These are phyloP conservation scores for Phylloporus rhodoxanthus DNA, from an alignment of 768 basidiomycete genomes.

Conservation along the genomic window DNA sequence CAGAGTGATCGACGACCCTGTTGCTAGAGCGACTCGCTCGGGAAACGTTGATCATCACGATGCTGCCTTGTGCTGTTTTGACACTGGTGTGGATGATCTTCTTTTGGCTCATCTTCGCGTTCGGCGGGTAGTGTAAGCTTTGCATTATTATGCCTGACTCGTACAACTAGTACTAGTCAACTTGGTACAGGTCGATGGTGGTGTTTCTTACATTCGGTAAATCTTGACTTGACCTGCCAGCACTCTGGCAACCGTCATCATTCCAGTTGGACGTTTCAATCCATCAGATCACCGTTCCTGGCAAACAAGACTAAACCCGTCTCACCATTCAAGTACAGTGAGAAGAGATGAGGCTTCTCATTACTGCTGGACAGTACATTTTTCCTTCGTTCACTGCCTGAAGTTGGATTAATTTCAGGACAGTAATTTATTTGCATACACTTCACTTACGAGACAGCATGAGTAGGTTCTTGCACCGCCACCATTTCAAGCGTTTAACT, in stretches of 20 bases:
- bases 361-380: constrained; percentile 13
- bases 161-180: background rate
- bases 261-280: background rate
- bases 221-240: background rate
- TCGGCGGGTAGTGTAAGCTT: background rate
- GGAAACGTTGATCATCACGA: background rate
- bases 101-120: background rate
- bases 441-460: constrained; percentile 1
- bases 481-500: background rate
- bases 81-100: background rate
- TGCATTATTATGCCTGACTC: background rate
- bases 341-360: background rate
- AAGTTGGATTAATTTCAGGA: background rate
- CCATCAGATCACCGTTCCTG: background rate
- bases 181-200: background rate
- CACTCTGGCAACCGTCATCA: too few relatives aligned
- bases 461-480: constrained; percentile 5
- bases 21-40: background rate
- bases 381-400: constrained; percentile 1
- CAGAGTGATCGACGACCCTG: background rate
- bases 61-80: background rate
- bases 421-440: background rate
- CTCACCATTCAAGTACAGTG: constrained; percentile 10
- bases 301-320: constrained; percentile 10
- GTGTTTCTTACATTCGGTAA: background rate